Evolutionary conservation across 2,329 filamentous ascomycete genomes (phyloP).

Genomic region (Periconia sp.): DNA sequence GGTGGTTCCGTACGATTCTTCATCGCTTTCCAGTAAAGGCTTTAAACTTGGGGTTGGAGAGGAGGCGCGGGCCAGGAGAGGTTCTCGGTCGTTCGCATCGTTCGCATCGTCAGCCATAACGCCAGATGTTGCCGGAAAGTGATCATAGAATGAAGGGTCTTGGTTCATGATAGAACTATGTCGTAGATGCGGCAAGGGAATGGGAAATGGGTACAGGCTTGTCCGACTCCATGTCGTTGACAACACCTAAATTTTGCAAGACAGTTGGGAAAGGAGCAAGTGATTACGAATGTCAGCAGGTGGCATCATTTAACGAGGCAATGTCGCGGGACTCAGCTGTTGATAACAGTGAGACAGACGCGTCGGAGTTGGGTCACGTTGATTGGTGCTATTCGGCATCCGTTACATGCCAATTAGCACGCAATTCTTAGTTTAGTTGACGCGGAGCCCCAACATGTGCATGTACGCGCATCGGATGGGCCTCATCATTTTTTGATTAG

Average conservation of each 20-base stretch:
- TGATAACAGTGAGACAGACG: conserved; percentile 6
- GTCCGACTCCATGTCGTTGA: conserved; percentile 1
- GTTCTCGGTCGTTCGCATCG: conserved; percentile 16
- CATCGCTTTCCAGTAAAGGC: conserved; percentile 16
- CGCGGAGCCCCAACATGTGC: background rate
- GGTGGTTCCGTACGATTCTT: conserved; percentile 16
- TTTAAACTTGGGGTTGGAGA: conserved; percentile 21
- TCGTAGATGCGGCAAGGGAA: no score
- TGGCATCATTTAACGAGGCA: conserved; percentile 21
- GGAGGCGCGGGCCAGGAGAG: conserved; percentile 20
- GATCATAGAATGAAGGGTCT: background rate
- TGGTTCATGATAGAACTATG: background rate
- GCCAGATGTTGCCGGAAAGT: background rate
- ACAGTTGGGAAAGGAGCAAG: background rate
- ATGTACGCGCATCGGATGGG: no score
- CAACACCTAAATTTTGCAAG: background rate
- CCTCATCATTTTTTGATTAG: no score
- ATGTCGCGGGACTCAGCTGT: conserved; percentile 13
- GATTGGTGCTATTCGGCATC: conserved; percentile 5
- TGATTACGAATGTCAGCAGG: conserved; percentile 30
- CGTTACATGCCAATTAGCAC: conserved; percentile 6
- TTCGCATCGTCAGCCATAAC: conserved; percentile 12
- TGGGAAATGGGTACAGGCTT: no score
- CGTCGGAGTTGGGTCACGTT: background rate
- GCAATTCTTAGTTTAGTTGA: conserved; percentile 10